Conservation (phyloP, 139 green algal genomes). For the Eudorina sp. region DNA sequence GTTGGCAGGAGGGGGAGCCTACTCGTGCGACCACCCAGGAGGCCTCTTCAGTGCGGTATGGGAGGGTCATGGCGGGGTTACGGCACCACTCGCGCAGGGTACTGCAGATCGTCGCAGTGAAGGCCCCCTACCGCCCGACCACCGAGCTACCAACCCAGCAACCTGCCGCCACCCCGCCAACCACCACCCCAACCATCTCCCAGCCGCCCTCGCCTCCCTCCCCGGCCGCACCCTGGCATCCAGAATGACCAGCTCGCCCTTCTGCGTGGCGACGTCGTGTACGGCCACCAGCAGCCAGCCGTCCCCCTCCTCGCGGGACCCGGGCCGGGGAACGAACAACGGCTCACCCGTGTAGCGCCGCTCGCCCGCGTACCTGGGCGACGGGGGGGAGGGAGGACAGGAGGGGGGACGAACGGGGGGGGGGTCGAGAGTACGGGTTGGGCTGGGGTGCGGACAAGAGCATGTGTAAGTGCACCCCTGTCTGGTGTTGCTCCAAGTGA, state of each 20-base stretch:
- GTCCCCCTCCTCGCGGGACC: conserved; percentile 68
- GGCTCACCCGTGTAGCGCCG: conserved; percentile 74
- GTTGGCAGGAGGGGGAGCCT: no score
- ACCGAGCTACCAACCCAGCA: neutral
- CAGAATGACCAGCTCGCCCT: conserved; percentile 64
- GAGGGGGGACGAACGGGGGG: neutral
- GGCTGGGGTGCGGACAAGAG: no score
- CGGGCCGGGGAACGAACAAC: conserved; percentile 75
- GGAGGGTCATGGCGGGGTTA: no score
- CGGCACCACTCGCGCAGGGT: no score
- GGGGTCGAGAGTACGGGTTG: neutral
- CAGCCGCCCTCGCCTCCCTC: no score
- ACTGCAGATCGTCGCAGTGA: no score
- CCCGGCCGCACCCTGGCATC: conserved; percentile 52
- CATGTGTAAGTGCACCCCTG: no score
- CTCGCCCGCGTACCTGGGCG: conserved; percentile 46
- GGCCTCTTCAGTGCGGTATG: no score
- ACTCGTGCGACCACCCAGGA: no score
- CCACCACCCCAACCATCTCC: no score
- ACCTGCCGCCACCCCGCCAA: neutral
- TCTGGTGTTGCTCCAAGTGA: no score
- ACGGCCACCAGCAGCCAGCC: conserved; percentile 79
- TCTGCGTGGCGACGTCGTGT: conserved; percentile 67
- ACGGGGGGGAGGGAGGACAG: neutral
- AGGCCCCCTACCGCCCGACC: no score